Evolutionary conservation across 179 eudicot species (phyloP).

Genomic region (Amaranthus tricolor): DNA sequence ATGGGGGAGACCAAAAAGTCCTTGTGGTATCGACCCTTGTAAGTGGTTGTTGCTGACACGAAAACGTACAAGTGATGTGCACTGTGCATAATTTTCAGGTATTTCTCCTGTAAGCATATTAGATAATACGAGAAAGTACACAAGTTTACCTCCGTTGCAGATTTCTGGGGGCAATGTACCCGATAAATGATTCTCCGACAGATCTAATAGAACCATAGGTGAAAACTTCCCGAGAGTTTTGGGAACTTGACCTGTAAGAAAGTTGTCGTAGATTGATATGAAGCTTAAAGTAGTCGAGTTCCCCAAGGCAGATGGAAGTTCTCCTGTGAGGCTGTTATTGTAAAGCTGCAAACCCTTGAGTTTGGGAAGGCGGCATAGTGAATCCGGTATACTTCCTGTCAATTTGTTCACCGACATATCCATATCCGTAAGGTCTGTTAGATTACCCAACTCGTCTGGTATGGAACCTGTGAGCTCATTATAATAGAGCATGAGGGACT

Average conservation of each 20-base stretch:
- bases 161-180: constrained; percentile 59
- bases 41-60: constrained; percentile 68
- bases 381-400: constrained; percentile 62
- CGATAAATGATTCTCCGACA: constrained; percentile 71
- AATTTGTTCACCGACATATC: constrained; percentile 81
- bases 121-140: constrained; percentile 60
- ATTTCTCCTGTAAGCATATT: constrained; percentile 64
- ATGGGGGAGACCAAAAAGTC: constrained; percentile 66
- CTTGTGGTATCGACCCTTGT: constrained; percentile 62
- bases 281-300: constrained; percentile 49
- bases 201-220: constrained; percentile 51
- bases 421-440: constrained; percentile 56
- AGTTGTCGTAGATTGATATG: constrained; percentile 68
- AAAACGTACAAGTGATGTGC: constrained; percentile 64
- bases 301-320: constrained; percentile 53
- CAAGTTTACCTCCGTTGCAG: constrained; percentile 68
- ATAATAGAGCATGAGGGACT: constrained; percentile 71
- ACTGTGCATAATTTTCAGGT: constrained; percentile 60
- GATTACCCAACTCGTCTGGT: constrained; percentile 79
- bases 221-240: constrained; percentile 60
- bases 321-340: constrained; percentile 78
- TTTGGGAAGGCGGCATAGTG: constrained; percentile 66
- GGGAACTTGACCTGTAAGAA: constrained; percentile 72
- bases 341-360: constrained; percentile 66
- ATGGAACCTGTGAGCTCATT: constrained; percentile 61